Base-by-base conservation (phyloP, 768 basidiomycete species). In the Dioszegia aurantiaca region DNA sequence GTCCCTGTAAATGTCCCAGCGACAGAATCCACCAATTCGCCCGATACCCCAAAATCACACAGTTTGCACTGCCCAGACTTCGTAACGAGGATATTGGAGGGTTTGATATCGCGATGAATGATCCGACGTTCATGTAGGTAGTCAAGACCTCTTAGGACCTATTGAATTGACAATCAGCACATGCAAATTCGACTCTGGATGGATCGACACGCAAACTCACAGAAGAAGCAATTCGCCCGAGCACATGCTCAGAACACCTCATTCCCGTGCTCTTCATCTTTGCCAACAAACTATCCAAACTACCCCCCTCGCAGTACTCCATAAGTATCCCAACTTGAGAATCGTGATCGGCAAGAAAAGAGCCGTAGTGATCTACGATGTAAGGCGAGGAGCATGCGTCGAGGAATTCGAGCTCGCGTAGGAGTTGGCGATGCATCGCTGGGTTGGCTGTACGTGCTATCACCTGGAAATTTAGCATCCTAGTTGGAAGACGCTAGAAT, bases 31-130 rank as follows among this genome's bases (percentile, higher is more conserved):
- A 77, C 68, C 31, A 77, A 54, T 60, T 78, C 77, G 1, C 77
- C 77, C n/a, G 72, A 74, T 1, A 78, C 77, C 10, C 77, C 77
- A 55, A 78, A 78, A 63, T 78, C 77, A 51, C 77, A 78, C 23
- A 78, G 60, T 67, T 78, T 78, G 62, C 77, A 70, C 27, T 68
- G 62, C 14, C 77, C 77, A 14, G 62, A 53, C 24, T 63, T 56
- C 2, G 76, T 76, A 16, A 78, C 61, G 31, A 78, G 64, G 26
- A 78, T 75, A 61, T 78, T 78, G 16, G 74, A 75, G n/a, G 77
- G 77, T 45, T 78, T 78, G 66, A 78, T 78, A 62, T 78, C 77
- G 27, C 77, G 59, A 64, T 78, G 77, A 21, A 78, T 73, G 61
- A 78, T 77, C 42, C 68, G 63, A 24, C 73, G 59, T 56, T 75